These are phyloP conservation scores for Botrytis fragariae DNA, from an alignment of 2,329 filamentous ascomycete species.

Conservation along the genomic window DNA sequence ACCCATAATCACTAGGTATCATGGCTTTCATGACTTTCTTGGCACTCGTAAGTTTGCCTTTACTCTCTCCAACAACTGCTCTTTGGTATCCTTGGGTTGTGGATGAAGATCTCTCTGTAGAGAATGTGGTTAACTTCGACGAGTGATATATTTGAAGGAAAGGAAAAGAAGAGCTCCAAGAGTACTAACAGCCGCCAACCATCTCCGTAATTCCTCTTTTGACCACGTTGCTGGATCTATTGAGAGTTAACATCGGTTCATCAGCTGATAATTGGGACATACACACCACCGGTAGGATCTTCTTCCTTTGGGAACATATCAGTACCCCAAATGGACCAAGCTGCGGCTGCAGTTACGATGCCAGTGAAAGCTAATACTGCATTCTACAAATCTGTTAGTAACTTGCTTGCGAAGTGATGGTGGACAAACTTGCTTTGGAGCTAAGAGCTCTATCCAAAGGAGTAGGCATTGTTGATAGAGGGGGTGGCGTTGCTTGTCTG, in stretches of 20 bases:
- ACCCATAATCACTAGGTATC: background rate
- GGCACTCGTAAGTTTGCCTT: slow-evolving; percentile 61
- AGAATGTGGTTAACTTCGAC: slow-evolving; percentile 1
- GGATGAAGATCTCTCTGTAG: slow-evolving; percentile 62
- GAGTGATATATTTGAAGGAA: slow-evolving; percentile 9
- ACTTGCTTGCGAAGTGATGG: background rate
- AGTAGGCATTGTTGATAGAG: slow-evolving; percentile 58
- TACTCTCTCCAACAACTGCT: slow-evolving; percentile 65
- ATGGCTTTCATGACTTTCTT: slow-evolving; percentile 21
- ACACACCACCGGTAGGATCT: slow-evolving; percentile 74
- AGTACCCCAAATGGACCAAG: slow-evolving; percentile 77
- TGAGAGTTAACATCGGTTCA: background rate
- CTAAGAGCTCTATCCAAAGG: slow-evolving; percentile 65
- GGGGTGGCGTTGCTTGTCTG: slow-evolving; percentile 14
- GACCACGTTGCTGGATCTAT: slow-evolving; percentile 71
- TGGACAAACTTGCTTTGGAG: slow-evolving; percentile 56
- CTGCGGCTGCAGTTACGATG: slow-evolving; percentile 75
- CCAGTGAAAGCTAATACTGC: slow-evolving; percentile 75
- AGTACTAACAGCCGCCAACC: slow-evolving; percentile 72
- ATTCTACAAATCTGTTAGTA: slow-evolving; percentile 50
- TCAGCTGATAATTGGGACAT: background rate
- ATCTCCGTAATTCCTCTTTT: slow-evolving; percentile 72
- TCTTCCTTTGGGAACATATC: slow-evolving; percentile 74
- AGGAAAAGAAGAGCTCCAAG: background rate
- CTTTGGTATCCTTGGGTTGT: slow-evolving; percentile 55